Evolutionary conservation across 495 filamentous ascomycete genomes (phyloP), one percentile per base, ranked within the genome.

Genomic region (Rhizodiscina lignyota): DNA sequence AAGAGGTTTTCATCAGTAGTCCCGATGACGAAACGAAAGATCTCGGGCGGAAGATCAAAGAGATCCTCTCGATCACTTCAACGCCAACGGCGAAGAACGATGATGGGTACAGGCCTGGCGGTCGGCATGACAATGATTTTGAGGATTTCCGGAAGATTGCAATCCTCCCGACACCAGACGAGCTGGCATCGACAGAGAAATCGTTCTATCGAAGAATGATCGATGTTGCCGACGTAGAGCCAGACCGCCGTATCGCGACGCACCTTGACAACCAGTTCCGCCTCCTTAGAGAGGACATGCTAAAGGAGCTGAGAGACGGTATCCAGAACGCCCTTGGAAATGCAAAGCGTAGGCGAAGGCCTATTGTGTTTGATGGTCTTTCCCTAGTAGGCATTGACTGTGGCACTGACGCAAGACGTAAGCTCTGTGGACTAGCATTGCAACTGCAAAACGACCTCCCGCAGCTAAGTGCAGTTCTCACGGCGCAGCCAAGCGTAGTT

Each of bases 221-320:
- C 0, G 62, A 58, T 8, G 51, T 69, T 1, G 33, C 49, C 4
- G 55, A 60, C 1, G 39, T 38, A 13, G 39, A 42, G 5, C 54
- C 12, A 4, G 50, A 58, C 2, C 42, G 50, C 8, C 69, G 77
- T 0, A 41, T 63, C 0, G 51, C 48, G 0, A 53, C 59, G 0
- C 76, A 83, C 49, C 41, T 81, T 0, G 81, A 84, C 47, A 84
- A 83, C 43, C 79, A 86, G 37, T 91, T 83, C 44, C 77, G 82
- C 0, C 66, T 87, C 1, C 53, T 83, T 2, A 56, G 82, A 3
- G 79, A 87, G 41, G 81, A 87, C 38, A 73, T 85, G 67, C 53
- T 84, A 0, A 65, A 56, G 0, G 77, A 77, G 35, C 52, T 85
- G 5, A 65, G 74, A 0, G 68, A 76, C 11, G 76, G 75, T 27